phyloP scores from a whole-genome alignment of 441 rosid genomes.

The Eutrema salsugineum region DNA sequence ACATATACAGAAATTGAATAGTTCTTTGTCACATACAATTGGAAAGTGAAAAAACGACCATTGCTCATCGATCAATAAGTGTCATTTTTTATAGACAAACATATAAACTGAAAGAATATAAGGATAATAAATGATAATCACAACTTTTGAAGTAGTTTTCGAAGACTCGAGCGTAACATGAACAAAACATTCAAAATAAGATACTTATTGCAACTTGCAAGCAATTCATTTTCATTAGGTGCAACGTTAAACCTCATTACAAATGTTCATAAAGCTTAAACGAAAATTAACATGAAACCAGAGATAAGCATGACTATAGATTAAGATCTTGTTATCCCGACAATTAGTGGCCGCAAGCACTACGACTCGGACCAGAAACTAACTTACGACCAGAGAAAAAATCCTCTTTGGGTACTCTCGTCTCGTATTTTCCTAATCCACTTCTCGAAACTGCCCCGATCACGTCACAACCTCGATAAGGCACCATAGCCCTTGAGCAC shows the following conservation, averaged over 20 bases:
- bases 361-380: constrained; percentile 35
- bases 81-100: too few relatives aligned
- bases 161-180: not conserved
- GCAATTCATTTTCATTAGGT: not conserved
- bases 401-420: not conserved
- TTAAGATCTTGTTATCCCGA: not conserved
- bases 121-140: not conserved
- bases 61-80: too few relatives aligned
- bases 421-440: constrained; percentile 14
- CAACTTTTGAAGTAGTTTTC: too few relatives aligned
- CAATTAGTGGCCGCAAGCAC: constrained; percentile 24
- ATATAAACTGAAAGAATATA: not conserved
- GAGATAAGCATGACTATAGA: not conserved
- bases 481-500: constrained; percentile 23
- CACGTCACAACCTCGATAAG: constrained; percentile 25
- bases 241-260: not conserved
- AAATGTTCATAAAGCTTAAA: not conserved
- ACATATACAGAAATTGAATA: too few relatives aligned
- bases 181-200: not conserved
- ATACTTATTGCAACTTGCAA: not conserved
- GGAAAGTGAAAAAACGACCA: too few relatives aligned
- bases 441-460: not conserved
- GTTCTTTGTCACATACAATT: too few relatives aligned
- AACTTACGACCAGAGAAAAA: constrained; percentile 15
- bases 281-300: not conserved